Percentiles rank a stretch among this genome's conserved stretches.
phyloP scores from a whole-genome alignment of 2,329 filamentous ascomycete genomes.

The Ceratocystis lukuohia region DNA sequence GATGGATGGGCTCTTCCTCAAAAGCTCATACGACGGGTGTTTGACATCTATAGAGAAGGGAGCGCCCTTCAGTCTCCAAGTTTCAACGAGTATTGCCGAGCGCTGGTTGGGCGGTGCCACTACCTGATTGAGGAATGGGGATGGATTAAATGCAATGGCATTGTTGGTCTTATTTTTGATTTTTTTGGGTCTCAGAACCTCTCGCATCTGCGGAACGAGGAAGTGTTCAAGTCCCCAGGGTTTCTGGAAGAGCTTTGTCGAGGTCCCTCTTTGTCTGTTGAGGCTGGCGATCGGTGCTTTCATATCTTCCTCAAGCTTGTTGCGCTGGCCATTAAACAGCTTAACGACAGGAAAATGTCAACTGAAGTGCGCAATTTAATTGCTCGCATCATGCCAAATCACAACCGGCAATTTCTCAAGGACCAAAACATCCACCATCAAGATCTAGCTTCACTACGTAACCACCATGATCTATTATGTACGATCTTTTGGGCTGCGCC shows the following conservation, averaged over 20 bases:
- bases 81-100: conserved; percentile 53
- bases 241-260: conserved; percentile 44
- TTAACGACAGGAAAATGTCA: conserved; percentile 31
- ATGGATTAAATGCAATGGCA: conserved; percentile 44
- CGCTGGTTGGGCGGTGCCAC: conserved; percentile 47
- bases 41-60: conserved; percentile 45
- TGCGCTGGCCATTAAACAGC: conserved; percentile 41
- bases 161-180: conserved; percentile 51
- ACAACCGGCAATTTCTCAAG: conserved; percentile 50
- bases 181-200: conserved; percentile 52
- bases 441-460: conserved; percentile 50
- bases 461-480: conserved; percentile 55
- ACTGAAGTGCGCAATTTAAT: conserved; percentile 51
- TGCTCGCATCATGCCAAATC: conserved; percentile 50
- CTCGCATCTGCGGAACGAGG: conserved; percentile 50
- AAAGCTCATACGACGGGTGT: conserved; percentile 42
- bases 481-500: conserved; percentile 54
- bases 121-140: conserved; percentile 52
- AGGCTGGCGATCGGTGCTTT: conserved; percentile 48
- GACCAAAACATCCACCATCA: conserved; percentile 46
- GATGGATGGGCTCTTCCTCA: conserved; percentile 52
- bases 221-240: conserved; percentile 44
- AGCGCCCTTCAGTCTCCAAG: conserved; percentile 39
- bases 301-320: conserved; percentile 55
- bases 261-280: conserved; percentile 35